Conservation (phyloP, 1,284 basidiomycete genomes). For the Apiotrichum domesticum region DNA sequence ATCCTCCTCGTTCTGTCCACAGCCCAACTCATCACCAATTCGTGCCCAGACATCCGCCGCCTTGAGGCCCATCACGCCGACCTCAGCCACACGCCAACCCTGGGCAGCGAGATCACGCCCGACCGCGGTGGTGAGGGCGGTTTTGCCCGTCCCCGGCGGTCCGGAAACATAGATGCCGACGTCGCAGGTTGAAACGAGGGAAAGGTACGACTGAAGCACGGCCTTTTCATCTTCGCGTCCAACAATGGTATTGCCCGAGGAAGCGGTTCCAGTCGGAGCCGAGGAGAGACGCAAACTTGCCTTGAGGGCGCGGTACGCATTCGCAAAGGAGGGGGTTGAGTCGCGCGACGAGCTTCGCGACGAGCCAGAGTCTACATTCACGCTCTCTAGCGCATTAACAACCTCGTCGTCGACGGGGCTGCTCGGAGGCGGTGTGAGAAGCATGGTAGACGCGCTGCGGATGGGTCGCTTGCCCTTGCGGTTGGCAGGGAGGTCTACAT, state of each 20-base stretch:
- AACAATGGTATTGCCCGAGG: slow-evolving; percentile 26
- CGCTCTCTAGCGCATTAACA: slow-evolving; percentile 7
- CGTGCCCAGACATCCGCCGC: slow-evolving; percentile 35
- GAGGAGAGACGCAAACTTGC: slow-evolving; percentile 36
- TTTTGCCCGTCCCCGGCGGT: slow-evolving; percentile 48
- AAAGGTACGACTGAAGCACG: slow-evolving; percentile 32
- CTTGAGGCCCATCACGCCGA: slow-evolving; percentile 46
- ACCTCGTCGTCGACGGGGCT: slow-evolving; percentile 8
- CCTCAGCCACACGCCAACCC: slow-evolving; percentile 39
- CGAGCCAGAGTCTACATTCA: slow-evolving; percentile 2
- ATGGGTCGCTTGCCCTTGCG: slow-evolving; percentile 17
- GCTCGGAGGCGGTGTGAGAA: slow-evolving; percentile 36
- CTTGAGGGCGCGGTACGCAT: slow-evolving; percentile 44
- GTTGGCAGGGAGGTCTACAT: slow-evolving; percentile 29
- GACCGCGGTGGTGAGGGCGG: slow-evolving; percentile 41
- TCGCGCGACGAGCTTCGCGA: not conserved
- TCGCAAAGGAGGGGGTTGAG: slow-evolving; percentile 5
- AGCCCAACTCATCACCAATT: slow-evolving; percentile 30
- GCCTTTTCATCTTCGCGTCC: slow-evolving; percentile 43
- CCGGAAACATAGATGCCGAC: slow-evolving; percentile 46
- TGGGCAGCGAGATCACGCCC: slow-evolving; percentile 24
- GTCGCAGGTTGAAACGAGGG: slow-evolving; percentile 19
- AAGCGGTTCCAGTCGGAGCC: slow-evolving; percentile 1
- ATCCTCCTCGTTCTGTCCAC: slow-evolving; percentile 31
- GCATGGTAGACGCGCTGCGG: not conserved